phyloP scores from a whole-genome alignment of 2,329 filamentous ascomycete genomes.

The Dendryphion nanum region DNA sequence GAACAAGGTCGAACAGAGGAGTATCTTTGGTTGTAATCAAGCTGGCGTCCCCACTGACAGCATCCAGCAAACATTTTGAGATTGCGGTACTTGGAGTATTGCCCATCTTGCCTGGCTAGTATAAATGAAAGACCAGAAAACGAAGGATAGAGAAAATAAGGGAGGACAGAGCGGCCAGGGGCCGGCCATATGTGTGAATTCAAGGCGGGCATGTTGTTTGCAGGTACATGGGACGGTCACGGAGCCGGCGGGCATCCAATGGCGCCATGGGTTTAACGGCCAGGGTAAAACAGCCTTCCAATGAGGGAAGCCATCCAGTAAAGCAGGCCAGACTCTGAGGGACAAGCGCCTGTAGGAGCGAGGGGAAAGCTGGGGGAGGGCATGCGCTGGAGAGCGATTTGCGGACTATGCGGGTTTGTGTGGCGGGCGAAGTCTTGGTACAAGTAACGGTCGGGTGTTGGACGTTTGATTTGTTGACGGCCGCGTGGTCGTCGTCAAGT shows the following conservation, averaged over 20 bases:
- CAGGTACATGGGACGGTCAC: slow-evolving; percentile 1
- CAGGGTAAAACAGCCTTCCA: slow-evolving; percentile 1
- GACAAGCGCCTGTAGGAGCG: background rate
- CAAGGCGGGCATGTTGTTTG: background rate
- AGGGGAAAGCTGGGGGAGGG: slow-evolving; percentile 3
- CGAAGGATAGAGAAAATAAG: background rate
- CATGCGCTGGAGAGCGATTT: too few relatives aligned
- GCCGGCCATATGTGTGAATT: background rate
- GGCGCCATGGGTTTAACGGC: background rate
- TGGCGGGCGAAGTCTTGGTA: too few relatives aligned
- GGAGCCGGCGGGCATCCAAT: background rate
- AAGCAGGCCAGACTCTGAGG: background rate
- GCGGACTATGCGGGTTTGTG: too few relatives aligned
- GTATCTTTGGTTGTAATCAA: slow-evolving; percentile 22
- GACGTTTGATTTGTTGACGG: too few relatives aligned
- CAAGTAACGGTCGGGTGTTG: too few relatives aligned
- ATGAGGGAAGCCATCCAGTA: background rate
- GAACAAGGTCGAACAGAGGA: slow-evolving; percentile 25
- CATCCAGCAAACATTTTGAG: slow-evolving; percentile 28
- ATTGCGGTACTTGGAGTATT: slow-evolving; percentile 26
- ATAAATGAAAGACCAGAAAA: background rate
- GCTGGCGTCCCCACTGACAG: slow-evolving; percentile 21
- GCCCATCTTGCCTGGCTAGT: slow-evolving; percentile 19
- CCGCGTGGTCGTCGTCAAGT: too few relatives aligned
- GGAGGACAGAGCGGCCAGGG: background rate